Conservation (phyloP, 78 protist species). For the slime mould (Dictyostelium discoideum) region DNA sequence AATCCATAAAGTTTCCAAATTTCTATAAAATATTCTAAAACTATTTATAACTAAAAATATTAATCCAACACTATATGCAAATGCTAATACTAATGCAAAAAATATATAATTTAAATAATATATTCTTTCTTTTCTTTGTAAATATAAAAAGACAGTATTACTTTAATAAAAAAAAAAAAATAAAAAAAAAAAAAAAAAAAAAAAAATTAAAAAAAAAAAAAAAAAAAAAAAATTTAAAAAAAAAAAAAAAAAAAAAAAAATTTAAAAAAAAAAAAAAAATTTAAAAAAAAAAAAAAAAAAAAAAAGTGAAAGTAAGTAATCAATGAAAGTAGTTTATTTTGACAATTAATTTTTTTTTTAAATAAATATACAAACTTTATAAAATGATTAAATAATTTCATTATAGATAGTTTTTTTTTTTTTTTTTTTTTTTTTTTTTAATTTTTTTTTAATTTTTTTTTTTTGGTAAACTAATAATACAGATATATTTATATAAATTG, state of each 20-base stretch:
- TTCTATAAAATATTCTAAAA: constrained; percentile 8
- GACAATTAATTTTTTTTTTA: not conserved
- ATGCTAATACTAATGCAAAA: constrained; percentile 15
- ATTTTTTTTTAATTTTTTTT: too few species aligned
- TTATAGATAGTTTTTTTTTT: not conserved
- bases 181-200: not conserved
- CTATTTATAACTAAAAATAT: not conserved
- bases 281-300: not conserved
- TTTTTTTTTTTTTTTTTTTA: too few species aligned
- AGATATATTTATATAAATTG: too few species aligned
- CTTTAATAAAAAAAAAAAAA: not conserved
- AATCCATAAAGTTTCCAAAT: constrained; percentile 26
- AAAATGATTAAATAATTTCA: not conserved
- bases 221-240: not conserved
- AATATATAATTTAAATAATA: not conserved
- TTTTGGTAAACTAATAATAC: too few species aligned
- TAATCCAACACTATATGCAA: constrained; percentile 2
- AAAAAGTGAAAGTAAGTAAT: not conserved
- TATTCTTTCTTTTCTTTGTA: constrained; percentile 28
- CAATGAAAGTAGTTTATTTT: not conserved
- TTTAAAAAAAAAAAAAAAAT: not conserved
- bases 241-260: not conserved
- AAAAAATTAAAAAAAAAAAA: not conserved
- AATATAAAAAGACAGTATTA: constrained; percentile 25
- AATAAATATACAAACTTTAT: not conserved